Evolutionary conservation across 2,329 filamentous ascomycete genomes (phyloP).

Genomic region (Cladophialophora yegresii): DNA sequence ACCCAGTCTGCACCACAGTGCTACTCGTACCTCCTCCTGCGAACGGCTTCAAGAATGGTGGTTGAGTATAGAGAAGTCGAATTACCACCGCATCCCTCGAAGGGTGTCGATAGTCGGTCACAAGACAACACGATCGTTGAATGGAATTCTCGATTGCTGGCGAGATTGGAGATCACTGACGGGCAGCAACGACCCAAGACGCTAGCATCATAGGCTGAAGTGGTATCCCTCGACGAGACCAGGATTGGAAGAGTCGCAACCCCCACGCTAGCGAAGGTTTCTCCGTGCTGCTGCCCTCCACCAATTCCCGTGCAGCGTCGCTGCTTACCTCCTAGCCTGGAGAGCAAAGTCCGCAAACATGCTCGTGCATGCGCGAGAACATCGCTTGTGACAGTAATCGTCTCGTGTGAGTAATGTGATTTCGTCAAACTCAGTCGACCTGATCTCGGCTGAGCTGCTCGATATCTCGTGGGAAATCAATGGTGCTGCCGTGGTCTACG

Average conservation of each 20-base stretch:
- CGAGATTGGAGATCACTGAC: not conserved
- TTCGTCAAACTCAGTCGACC: slow-evolving; percentile 12
- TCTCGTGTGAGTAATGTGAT: slow-evolving; percentile 21
- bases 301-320: slow-evolving; percentile 2
- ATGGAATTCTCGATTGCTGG: not conserved
- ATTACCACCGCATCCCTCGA: not conserved
- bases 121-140: not conserved
- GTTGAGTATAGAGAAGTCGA: not conserved
- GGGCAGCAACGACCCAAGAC: not conserved
- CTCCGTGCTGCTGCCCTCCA: slow-evolving; percentile 1
- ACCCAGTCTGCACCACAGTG: not conserved
- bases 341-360: slow-evolving; percentile 5
- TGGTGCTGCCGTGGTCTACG: not conserved
- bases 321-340: slow-evolving; percentile 12
- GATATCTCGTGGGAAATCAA: not conserved
- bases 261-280: slow-evolving; percentile 14
- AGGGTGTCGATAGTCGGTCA: not conserved
- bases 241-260: slow-evolving; percentile 5
- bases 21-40: not conserved
- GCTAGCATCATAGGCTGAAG: not conserved
- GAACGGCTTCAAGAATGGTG: not conserved
- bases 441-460: not conserved
- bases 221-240: not conserved
- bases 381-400: slow-evolving; percentile 3
- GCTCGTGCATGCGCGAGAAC: not conserved